phyloP scores from a whole-genome alignment of 495 filamentous ascomycete species.

The Symbiotaphrina buchneri region DNA sequence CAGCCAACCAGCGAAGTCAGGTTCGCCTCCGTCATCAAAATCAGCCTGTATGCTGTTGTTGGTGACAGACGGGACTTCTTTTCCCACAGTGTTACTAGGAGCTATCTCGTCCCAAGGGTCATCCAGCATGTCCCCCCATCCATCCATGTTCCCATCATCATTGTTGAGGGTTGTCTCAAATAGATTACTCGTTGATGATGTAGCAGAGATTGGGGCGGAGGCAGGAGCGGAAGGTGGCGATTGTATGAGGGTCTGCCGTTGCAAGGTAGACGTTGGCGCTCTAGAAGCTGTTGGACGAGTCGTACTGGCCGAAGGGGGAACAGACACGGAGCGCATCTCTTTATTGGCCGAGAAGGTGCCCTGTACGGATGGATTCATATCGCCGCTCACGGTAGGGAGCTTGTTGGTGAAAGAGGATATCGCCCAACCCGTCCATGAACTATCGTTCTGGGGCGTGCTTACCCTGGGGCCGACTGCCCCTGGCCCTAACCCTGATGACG shows the following conservation, averaged over 20 bases:
- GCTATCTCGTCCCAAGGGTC: slow-evolving; percentile 1
- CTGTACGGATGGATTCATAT: slow-evolving; percentile 40
- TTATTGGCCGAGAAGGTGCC: slow-evolving; percentile 13
- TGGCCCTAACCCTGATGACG: slow-evolving; percentile 15
- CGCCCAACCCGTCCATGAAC: slow-evolving; percentile 87
- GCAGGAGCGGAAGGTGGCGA: slow-evolving; percentile 18
- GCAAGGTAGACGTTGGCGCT: slow-evolving; percentile 26
- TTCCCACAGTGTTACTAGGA: slow-evolving; percentile 2
- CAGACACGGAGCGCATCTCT: slow-evolving; percentile 18
- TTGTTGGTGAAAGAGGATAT: slow-evolving; percentile 99
- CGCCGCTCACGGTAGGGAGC: slow-evolving; percentile 55
- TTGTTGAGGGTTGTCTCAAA: slow-evolving; percentile 9
- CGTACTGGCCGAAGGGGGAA: slow-evolving; percentile 14
- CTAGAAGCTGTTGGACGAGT: slow-evolving; percentile 6
- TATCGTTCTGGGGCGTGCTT: slow-evolving; percentile 47
- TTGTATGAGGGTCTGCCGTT: slow-evolving; percentile 27
- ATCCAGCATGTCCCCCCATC: slow-evolving; percentile 43
- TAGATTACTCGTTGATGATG: slow-evolving; percentile 12
- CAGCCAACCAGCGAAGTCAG: slow-evolving; percentile 86
- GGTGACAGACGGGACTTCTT: too few species aligned
- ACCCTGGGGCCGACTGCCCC: slow-evolving; percentile 31
- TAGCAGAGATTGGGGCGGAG: slow-evolving; percentile 19
- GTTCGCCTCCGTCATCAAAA: slow-evolving; percentile 67
- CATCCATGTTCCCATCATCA: slow-evolving; percentile 34
- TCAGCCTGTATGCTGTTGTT: slow-evolving; percentile 19